A percentile compares a stretch with the other conserved stretches of the same genome.
phyloP scores from a whole-genome alignment of 2,329 filamentous ascomycete genomes.

The Fusarium mangiferae region DNA sequence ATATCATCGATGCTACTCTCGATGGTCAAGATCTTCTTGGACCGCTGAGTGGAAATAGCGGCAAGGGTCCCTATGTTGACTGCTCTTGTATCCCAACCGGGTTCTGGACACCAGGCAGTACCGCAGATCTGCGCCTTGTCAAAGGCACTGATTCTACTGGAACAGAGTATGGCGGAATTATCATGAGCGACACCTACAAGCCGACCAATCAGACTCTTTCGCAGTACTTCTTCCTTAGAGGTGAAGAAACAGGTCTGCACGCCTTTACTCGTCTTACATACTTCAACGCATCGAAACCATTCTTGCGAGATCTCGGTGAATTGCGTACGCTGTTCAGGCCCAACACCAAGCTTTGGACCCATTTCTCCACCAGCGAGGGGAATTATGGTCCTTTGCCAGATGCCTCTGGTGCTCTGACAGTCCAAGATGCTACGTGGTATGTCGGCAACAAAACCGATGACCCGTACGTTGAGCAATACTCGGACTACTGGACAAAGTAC shows the following conservation, averaged over 20 bases:
- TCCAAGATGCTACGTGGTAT: conserved; percentile 72
- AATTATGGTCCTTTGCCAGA: conserved; percentile 61
- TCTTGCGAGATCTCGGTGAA: conserved; percentile 67
- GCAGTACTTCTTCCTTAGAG: conserved; percentile 71
- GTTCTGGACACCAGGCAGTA: conserved; percentile 65
- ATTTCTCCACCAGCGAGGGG: conserved; percentile 64
- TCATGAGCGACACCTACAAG: conserved; percentile 67
- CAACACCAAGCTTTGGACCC: conserved; percentile 67
- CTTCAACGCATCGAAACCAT: conserved; percentile 63
- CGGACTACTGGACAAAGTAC: conserved; percentile 73
- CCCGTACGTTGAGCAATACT: conserved; percentile 62
- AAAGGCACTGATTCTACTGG: conserved; percentile 57
- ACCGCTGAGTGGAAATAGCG: conserved; percentile 44
- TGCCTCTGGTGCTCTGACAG: conserved; percentile 53
- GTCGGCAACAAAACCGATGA: conserved; percentile 63
- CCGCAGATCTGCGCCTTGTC: conserved; percentile 55
- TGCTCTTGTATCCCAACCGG: conserved; percentile 69
- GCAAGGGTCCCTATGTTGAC: conserved; percentile 67
- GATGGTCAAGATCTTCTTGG: conserved; percentile 61
- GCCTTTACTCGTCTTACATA: conserved; percentile 68
- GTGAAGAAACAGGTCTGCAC: conserved; percentile 69
- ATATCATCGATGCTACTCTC: conserved; percentile 27
- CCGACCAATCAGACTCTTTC: conserved; percentile 67
- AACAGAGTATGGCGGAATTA: conserved; percentile 64
- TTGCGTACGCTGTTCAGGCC: conserved; percentile 69